Evolutionary conservation across 2,329 filamentous ascomycete genomes (phyloP).

Genomic region (Mollisia scopiformis): DNA sequence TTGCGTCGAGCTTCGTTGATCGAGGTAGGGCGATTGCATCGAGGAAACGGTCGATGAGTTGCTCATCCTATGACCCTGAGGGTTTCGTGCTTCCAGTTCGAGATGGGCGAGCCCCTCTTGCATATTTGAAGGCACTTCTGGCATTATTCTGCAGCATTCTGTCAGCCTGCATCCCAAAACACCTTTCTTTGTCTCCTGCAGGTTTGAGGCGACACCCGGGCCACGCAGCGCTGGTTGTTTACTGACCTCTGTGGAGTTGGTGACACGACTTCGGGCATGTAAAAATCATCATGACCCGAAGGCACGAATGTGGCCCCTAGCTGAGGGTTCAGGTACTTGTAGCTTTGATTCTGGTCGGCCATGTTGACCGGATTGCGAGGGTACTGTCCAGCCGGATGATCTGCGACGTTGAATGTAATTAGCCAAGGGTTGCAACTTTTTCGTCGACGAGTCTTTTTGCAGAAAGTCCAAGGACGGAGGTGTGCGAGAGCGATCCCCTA

Average conservation of each 20-base stretch:
- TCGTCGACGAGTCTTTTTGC: not conserved
- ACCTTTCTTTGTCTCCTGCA: not conserved
- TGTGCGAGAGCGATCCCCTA: not conserved
- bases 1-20: constrained; percentile 18
- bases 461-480: not conserved
- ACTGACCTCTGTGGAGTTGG: constrained; percentile 70
- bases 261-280: constrained; percentile 69
- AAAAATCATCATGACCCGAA: constrained; percentile 69
- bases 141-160: constrained; percentile 75
- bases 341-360: not conserved
- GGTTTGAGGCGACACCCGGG: not conserved
- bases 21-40: constrained; percentile 22
- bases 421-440: constrained; percentile 1
- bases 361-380: not conserved
- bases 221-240: not conserved
- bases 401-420: not conserved
- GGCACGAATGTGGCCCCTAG: constrained; percentile 69
- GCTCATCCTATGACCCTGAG: constrained; percentile 33
- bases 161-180: not conserved
- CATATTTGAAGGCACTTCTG: constrained; percentile 95
- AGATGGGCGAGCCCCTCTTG: constrained; percentile 91
- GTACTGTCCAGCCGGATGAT: constrained; percentile 9
- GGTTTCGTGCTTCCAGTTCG: constrained; percentile 74
- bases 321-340: constrained; percentile 28
- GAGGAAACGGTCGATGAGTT: constrained; percentile 25